Base-by-base conservation (phyloP, 2,329 filamentous ascomycete genomes). In the Ophiocordyceps robertsii region DNA sequence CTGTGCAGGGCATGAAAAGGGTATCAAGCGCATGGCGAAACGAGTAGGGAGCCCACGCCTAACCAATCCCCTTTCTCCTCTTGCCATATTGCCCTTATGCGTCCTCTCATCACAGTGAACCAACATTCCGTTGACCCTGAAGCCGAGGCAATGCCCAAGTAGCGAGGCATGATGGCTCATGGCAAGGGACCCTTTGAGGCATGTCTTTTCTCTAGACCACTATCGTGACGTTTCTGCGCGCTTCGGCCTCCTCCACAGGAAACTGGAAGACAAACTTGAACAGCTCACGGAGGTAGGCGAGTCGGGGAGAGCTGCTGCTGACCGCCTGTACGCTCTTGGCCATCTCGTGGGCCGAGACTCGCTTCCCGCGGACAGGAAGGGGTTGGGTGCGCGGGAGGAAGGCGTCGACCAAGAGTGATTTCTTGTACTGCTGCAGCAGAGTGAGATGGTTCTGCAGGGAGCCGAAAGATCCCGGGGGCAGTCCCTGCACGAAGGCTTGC, bases 251-350 rank as follows among this genome's bases (percentile, higher is more conserved):
- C 43, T 95, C 86, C 14, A 87, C 64, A 39, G 82, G 76, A 55
- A 90, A 90, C 4, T 86, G 84, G 59, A 93, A 94, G 3, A 95
- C 87, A 35, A 90, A 70, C 42, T 77, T 75, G 64, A 85, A 95
- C 13, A 95, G 68, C 53, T 95, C 88, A 40, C 78, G 72, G 48
- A 95, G 65, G 70, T 90, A 95, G 9, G 68, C 68, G 60, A 92
- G 92, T 52, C 88, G 78, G 44, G 61, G 55, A 27, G 72, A 72
- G 32, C 76, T 79, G 44, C 77, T 70, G 41, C 75, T 75, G 75
- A 95, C 84, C 68, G 81, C 82, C 41, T 74, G 69, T 7, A 95
- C 82, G 40, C 84, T 85, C 59, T 81, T 82, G 31, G 84, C 84
- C 47, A 93, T 77, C 51, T 95, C 88, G n/a, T 70, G 63, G 0